Evolutionary conservation across 2,329 filamentous ascomycete genomes (phyloP), one percentile per base, ranked within the genome.

Genomic region (Sarocladium brachiariae): DNA sequence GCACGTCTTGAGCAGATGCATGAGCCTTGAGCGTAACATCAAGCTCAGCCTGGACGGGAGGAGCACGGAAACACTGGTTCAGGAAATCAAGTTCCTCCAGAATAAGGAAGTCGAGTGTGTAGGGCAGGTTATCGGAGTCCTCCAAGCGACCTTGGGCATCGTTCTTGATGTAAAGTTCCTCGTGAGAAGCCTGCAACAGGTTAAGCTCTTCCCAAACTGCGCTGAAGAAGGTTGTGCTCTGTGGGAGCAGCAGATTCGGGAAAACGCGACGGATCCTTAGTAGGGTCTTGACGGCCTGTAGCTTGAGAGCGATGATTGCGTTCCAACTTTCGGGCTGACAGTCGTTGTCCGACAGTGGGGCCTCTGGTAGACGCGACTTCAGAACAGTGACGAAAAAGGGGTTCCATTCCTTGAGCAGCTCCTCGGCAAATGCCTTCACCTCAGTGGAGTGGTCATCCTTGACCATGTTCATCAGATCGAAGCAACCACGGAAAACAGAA

Each of bases 381-480:
- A 97, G 74, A 8, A 86, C 81, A 34, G 80, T 77, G 57, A 89
- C 76, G 72, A 97, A 93, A 72, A 96, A 96, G 4, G 91, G 89
- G 55, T 88, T 84, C 93, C 93, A 99, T 48, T 81, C 80, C 58
- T 76, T 78, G 46, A 97, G 76, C 0, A 89, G 83, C 62, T 95
- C 87, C 54, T 96, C 89, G 50, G 92, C 90, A 65, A 99, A 99
- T 1, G 77, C 78, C 67, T 89, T 93, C 54, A 97, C 89, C 51
- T 88, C 88, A 52, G 79, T 78, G 61, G 88, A 87, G 69, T 97
- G 88, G 58, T 95, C 89, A 58, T 96, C 91, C 75, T 96, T 87
- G 57, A 97, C 87, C 81, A 96, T 95, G 69, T 97, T 90, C 71
- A 99, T 81, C 51, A 93, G 88, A 64, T 97, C 90, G 65, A 99